Evolutionary conservation across 805 yeast species (phyloP), one percentile per base, ranked within the genome.

Genomic region (Saitoella complicata): DNA sequence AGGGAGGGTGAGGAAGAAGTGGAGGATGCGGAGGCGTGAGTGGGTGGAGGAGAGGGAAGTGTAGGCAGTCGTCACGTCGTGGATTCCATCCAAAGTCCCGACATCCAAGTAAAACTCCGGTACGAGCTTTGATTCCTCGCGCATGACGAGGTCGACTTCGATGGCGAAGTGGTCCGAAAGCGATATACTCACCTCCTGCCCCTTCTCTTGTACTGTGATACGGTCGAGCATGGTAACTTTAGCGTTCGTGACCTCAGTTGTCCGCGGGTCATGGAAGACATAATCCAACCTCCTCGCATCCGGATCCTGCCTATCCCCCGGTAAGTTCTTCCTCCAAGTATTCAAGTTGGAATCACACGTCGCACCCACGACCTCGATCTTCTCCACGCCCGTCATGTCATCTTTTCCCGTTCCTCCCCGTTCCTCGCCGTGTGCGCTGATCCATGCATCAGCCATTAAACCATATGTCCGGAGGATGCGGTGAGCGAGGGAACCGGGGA

Each of bases 281-380:
- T 88, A 91, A 57, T 91, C 98, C 42, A 91, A 67, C 38, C 98
- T 67, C 54, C 88, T 80, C 1, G 97, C 96, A 49, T 83, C 86
- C 43, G 71, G 68, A 0, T 70, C 67, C 13, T 62, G 61, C 49
- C 63, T 56, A 40, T 63, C 55, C 37, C 64, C 65, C 21, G 21
- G 21, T 21, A 21, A 21, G 4, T 21, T 21, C 43, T 35, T 41
- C 50, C 97, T 70, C 94, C 95, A 91, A 2, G 95, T 82, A 57
- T 91, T 88, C 46, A 87, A 64, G 10, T 67, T 68, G 1, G 94
- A 82, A 57, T 91, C 95, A 60, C 97, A 86, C 0, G 98, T 91
- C 5, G 81, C 75, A 1, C 95, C 96, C 5, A 84, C 95, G 13
- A 64, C 51, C 6, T 57, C 58, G 37, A 91, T 69, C 58, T 91